Evolutionary conservation across 768 basidiomycete species (phyloP).

Genomic region (Psilocybe subaeruginosa): DNA sequence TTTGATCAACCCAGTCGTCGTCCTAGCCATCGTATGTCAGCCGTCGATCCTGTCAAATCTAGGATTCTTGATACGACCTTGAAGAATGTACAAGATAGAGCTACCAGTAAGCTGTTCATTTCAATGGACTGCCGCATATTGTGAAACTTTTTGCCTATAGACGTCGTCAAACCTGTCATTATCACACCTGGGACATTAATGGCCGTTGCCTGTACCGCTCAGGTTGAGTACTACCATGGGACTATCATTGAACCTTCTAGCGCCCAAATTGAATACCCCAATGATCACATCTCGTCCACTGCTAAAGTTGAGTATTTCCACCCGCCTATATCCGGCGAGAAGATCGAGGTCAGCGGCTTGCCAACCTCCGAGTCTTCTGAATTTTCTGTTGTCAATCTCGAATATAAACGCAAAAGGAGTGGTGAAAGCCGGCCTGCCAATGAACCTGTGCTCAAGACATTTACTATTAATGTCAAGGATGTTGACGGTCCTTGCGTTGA

Average conservation of each 20-base stretch:
- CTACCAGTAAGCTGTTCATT: conserved; percentile 15
- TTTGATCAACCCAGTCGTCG: conserved; percentile 4
- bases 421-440: too few species aligned
- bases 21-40: conserved; percentile 15
- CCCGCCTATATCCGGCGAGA: background rate
- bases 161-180: conserved; percentile 22
- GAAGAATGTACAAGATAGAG: conserved; percentile 25
- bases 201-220: conserved; percentile 15
- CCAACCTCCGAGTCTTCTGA: background rate
- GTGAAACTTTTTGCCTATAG: background rate
- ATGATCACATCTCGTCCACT: background rate
- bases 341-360: background rate
- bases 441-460: background rate
- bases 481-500: background rate
- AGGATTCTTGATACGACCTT: conserved; percentile 21
- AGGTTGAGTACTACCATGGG: conserved; percentile 20
- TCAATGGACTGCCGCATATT: background rate
- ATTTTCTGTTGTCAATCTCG: too few species aligned
- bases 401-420: too few species aligned
- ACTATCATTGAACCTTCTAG: conserved; percentile 1
- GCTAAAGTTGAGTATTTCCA: conserved; percentile 1
- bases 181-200: conserved; percentile 15
- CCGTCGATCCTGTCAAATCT: conserved; percentile 23
- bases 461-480: background rate
- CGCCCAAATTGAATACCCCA: conserved; percentile 2